phyloP scores from a whole-genome alignment of 2,329 filamentous ascomycete genomes.

The Amesomyces nigricolor region DNA sequence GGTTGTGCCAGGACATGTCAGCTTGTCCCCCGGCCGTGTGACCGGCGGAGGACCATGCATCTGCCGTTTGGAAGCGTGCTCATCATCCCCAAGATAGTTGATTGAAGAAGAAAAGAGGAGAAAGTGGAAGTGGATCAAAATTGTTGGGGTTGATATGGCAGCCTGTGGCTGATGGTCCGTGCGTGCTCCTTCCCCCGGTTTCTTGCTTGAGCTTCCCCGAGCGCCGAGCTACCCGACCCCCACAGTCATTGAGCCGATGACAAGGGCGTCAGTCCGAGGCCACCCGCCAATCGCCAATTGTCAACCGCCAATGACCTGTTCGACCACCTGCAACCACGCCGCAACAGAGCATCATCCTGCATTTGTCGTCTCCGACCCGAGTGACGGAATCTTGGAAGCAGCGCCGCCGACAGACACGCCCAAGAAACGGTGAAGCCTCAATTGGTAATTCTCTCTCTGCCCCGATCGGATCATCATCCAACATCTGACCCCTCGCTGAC shows the following conservation, averaged over 20 bases:
- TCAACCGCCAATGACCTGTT: not conserved
- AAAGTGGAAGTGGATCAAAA: not conserved
- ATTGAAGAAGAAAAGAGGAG: constrained; percentile 45
- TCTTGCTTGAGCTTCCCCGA: not conserved
- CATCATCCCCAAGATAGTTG: constrained; percentile 80
- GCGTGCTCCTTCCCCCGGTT: not conserved
- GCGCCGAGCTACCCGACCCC: not conserved
- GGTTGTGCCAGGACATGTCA: constrained; percentile 56
- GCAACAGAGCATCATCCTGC: not conserved
- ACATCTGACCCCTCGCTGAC: not conserved
- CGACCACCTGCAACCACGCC: not conserved
- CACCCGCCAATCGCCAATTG: no score
- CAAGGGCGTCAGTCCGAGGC: no score
- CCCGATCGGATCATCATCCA: no score
- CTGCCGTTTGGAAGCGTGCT: constrained; percentile 56
- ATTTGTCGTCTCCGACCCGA: not conserved
- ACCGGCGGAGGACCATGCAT: constrained; percentile 41
- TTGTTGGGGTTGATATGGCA: constrained; percentile 9
- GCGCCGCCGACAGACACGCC: not conserved
- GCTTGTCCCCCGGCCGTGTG: constrained; percentile 46
- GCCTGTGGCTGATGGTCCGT: constrained; percentile 7
- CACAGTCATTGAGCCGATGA: not conserved
- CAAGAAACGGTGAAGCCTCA: not conserved
- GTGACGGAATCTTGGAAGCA: not conserved
- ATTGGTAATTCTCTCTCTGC: not conserved